Evolutionary conservation across 176 grass and related monocot species (phyloP), one percentile per base, ranked within the genome.

Genomic region (Melocanna baccifera): DNA sequence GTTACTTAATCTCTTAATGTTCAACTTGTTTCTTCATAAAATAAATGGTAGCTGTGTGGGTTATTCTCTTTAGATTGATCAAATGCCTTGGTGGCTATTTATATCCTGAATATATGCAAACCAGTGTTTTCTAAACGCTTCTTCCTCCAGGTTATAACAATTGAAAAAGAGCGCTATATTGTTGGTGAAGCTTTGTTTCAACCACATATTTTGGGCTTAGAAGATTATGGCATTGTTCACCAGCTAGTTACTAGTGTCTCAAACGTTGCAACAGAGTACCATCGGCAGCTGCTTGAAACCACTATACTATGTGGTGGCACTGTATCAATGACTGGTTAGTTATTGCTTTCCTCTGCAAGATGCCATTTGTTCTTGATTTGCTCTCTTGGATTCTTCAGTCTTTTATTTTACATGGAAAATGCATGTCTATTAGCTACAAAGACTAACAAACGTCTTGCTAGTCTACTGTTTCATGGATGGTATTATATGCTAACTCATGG

Each of bases 141-240:
- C 15, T 88, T 53, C 52, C 78, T 88, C 59, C 83, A 98, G 96
- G 88, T 95, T 72, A 94, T 95, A 85, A 94, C 89, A 77, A 84
- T 98, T 75, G 85, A 84, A 77, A 95, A 89, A 62, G 93, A 99
- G 82, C 63, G 89, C 12, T 91, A 92, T 77, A 75, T 96, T 89
- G 91, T 92, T 81, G 96, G 96, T 34, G 96, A 99, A 92, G 96
- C 96, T 86, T 88, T 99, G 62, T 99, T 99, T 86, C 89, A 96
- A 89, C 93, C 96, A 86, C 82, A 66, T 26, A 94, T 94, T 72
- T 91, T 99, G 80, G 91, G 96, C 2, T 81, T 99, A 28, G 93
- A 99, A 88, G 91, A 99, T 90, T 99, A 94, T 90, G 91, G 93
- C 28, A 91, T 96, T 55, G 96, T 99, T 69, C 93, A 96, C 43